Percentiles rank a stretch among this genome's conserved stretches.
These are phyloP conservation scores for Lathyrus sativus DNA, from an alignment of 306 rosid species.

Conservation along the genomic window DNA sequence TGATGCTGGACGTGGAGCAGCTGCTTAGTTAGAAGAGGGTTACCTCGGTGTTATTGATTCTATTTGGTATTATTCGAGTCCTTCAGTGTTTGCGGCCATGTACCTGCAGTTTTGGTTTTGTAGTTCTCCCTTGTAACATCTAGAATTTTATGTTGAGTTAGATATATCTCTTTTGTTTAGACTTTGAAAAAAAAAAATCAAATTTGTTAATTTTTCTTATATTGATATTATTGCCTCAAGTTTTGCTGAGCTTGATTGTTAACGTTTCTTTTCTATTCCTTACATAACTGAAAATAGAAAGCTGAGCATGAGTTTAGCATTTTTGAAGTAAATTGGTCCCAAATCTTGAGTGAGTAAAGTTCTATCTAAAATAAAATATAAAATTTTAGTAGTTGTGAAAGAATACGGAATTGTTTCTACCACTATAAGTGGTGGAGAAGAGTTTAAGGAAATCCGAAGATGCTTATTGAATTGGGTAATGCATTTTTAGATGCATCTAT, in stretches of 20 bases:
- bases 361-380: too few species aligned
- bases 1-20: constrained; percentile 52
- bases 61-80: constrained; percentile 37
- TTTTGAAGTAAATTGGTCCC: too few species aligned
- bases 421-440: too few species aligned
- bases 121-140: constrained; percentile 40
- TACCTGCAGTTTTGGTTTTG: constrained; percentile 56
- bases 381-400: too few species aligned
- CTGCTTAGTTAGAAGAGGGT: constrained; percentile 54
- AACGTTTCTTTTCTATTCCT: not conserved
- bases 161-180: constrained; percentile 10
- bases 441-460: too few species aligned
- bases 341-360: too few species aligned
- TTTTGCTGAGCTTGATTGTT: not conserved
- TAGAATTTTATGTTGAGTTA: constrained; percentile 34
- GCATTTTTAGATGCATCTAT: too few species aligned
- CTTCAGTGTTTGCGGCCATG: constrained; percentile 40
- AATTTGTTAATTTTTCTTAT: not conserved
- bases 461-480: too few species aligned
- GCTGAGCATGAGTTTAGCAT: too few species aligned
- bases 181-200: not conserved
- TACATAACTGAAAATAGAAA: too few species aligned
- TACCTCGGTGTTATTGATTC: constrained; percentile 49
- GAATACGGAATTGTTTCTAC: too few species aligned
- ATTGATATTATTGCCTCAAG: not conserved